Evolutionary conservation across 768 basidiomycete genomes (phyloP).

Genomic region (Rhizopogon roseolus): DNA sequence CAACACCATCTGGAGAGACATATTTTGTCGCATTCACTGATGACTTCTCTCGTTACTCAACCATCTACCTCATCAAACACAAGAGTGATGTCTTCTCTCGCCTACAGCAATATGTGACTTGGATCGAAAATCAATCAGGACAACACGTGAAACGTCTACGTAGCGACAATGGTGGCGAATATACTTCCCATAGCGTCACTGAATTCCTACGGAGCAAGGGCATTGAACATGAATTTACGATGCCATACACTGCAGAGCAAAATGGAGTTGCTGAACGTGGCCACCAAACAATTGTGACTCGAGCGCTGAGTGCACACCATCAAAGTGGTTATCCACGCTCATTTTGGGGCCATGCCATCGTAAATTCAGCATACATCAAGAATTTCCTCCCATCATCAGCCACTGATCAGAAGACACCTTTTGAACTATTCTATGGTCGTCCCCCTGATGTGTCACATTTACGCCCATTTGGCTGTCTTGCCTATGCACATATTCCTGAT

Average conservation of each 20-base stretch:
- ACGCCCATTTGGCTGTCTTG: not conserved
- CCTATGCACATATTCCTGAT: not conserved
- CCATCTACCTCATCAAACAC: conserved; percentile 2
- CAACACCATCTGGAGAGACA: conserved; percentile 8
- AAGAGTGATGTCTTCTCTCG: not conserved
- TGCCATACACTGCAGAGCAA: conserved; percentile 8
- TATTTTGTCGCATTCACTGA: conserved; percentile 22
- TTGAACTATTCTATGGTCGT: not conserved
- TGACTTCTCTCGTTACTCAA: conserved; percentile 3
- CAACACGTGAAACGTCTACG: conserved; percentile 2
- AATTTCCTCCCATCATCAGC: conserved; percentile 13
- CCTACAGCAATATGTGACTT: not conserved
- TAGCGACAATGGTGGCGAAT: conserved; percentile 10
- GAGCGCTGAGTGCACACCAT: conserved; percentile 16
- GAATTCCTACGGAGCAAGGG: not conserved
- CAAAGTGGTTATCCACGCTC: conserved; percentile 15
- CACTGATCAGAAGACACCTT: conserved; percentile 15
- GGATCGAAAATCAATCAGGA: not conserved
- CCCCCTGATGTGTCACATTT: not conserved
- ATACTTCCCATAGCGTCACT: not conserved
- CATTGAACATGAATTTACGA: not conserved
- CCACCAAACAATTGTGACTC: conserved; percentile 19
- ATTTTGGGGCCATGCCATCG: conserved; percentile 21
- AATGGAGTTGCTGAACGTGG: conserved; percentile 27
- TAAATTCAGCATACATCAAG: conserved; percentile 16